Base-by-base conservation (phyloP, 1,139 yeast genomes). In the Yamadazyma songkhlaensis region DNA sequence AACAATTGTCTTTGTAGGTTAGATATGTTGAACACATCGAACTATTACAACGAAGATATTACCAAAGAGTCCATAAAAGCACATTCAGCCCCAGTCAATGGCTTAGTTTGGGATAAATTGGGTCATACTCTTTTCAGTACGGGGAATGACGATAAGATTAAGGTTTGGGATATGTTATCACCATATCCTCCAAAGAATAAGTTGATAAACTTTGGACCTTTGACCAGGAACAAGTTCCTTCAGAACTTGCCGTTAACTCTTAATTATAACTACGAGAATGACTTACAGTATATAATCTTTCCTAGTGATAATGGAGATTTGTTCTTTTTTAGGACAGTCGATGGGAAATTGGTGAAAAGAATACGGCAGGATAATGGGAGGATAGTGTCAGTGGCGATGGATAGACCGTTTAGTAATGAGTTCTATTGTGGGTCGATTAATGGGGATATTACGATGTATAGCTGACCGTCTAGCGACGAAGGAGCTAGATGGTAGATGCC, bases 251-350 rank as follows among this genome's bases (percentile, higher is more conserved):
- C 78, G 4, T 51, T 76, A 39, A 54, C 70, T 22, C 50, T 77
- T 3, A 75, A 70, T 37, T 72, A 78, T 3, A 47, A 55, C 1
- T 42, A 52, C 11, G 82, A 79, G 58, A 64, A 76, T 14, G 77
- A 73, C 41, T 52, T 74, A 27, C 84, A 79, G 42, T 73, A 78
- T 50, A 57, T 86, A 31, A 63, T 87, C 54, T 79, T 79, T 48
- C 88, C 94, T 3, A 75, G 92, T 0, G 96, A 89, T 52, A 81
- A 74, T 42, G 94, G 95, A 4, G 95, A 88, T 49, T 61, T 89
- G 0, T 72, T 82, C 35, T 71, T 87, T 34, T 83, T 72, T 47
- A 67, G 86, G 20, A 67, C 80, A 0, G 58, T 69, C 4, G 84
- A 81, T 43, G 95, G 95, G 0, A 80, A 78, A 46, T 59, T 82